These are phyloP conservation scores for Aspergillus clavatus DNA, from an alignment of 2,329 filamentous ascomycete species.

Conservation along the genomic window DNA sequence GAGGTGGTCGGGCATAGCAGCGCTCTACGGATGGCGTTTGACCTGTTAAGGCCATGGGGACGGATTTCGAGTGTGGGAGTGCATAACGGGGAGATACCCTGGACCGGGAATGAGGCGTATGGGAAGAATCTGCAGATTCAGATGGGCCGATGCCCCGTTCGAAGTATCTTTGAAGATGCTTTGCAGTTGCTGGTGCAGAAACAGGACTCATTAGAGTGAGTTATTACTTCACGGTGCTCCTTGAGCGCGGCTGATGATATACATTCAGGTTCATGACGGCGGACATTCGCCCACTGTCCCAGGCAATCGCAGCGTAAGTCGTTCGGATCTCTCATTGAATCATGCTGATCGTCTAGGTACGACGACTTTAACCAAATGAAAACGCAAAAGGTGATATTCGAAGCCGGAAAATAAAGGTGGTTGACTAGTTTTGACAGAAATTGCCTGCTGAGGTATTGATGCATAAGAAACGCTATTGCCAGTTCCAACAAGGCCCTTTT, in stretches of 20 bases:
- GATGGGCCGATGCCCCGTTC: conserved; percentile 70
- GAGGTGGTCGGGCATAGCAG: conserved; percentile 67
- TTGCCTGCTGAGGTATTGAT: too few species aligned
- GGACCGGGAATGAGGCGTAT: conserved; percentile 58
- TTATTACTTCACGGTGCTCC: conserved; percentile 7
- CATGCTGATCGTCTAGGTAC: conserved; percentile 43
- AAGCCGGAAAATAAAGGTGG: conserved; percentile 26
- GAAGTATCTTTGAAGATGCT: conserved; percentile 58
- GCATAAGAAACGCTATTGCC: too few species aligned
- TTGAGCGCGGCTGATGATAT: conserved; percentile 13
- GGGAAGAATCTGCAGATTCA: conserved; percentile 66
- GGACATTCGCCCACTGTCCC: conserved; percentile 62
- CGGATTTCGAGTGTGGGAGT: conserved; percentile 69
- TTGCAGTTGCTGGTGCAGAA: conserved; percentile 59
- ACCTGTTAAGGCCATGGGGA: conserved; percentile 67
- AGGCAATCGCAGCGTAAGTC: conserved; percentile 53
- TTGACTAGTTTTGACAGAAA: too few species aligned
- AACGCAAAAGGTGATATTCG: conserved; percentile 67
- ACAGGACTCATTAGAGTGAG: conserved; percentile 60
- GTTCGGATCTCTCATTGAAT: background rate
- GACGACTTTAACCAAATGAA: conserved; percentile 66
- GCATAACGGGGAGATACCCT: conserved; percentile 66
- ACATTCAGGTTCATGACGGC: conserved; percentile 68
- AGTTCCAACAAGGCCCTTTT: too few species aligned
- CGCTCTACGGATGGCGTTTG: conserved; percentile 64